These are phyloP conservation scores for Magnusiomyces paraingens DNA, from an alignment of 1,139 yeast genomes.

Conservation along the genomic window DNA sequence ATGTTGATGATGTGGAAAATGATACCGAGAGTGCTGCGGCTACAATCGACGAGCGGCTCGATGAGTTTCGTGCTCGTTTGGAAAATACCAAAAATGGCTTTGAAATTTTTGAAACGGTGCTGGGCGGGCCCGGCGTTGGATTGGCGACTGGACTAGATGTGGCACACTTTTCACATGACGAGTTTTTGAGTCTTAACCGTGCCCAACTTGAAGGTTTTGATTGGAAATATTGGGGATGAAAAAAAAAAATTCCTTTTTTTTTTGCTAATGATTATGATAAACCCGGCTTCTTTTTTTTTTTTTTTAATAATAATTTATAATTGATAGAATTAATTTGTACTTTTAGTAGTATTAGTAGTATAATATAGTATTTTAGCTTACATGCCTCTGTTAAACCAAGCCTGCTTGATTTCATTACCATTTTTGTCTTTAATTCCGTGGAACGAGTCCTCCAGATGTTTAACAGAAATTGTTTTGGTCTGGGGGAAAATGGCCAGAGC, in stretches of 20 bases:
- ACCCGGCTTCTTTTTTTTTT: no score
- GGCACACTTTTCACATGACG: conserved; percentile 8
- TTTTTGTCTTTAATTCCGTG: conserved; percentile 52
- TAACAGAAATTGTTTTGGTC: conserved; percentile 54
- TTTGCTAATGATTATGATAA: background rate
- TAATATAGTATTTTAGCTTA: conserved; percentile 28
- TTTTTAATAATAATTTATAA: background rate
- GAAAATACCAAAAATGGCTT: conserved; percentile 44
- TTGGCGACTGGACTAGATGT: conserved; percentile 29
- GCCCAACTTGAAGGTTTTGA: conserved; percentile 38
- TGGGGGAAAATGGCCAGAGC: conserved; percentile 96
- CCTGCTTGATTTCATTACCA: conserved; percentile 53
- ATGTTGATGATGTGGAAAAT: conserved; percentile 40
- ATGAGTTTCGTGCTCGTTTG: conserved; percentile 33
- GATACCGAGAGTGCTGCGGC: conserved; percentile 29
- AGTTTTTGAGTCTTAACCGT: conserved; percentile 17
- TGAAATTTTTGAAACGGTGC: conserved; percentile 71
- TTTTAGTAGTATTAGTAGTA: background rate
- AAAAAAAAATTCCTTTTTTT: background rate
- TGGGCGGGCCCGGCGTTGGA: conserved; percentile 90
- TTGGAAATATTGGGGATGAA: conserved; percentile 57
- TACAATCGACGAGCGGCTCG: conserved; percentile 19
- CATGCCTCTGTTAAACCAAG: conserved; percentile 91
- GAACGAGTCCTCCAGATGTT: conserved; percentile 58
- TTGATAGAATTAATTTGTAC: background rate